Evolutionary conservation across 768 basidiomycete genomes (phyloP), one percentile per base, ranked within the genome.

Genomic region (Serpula lacrymans): DNA sequence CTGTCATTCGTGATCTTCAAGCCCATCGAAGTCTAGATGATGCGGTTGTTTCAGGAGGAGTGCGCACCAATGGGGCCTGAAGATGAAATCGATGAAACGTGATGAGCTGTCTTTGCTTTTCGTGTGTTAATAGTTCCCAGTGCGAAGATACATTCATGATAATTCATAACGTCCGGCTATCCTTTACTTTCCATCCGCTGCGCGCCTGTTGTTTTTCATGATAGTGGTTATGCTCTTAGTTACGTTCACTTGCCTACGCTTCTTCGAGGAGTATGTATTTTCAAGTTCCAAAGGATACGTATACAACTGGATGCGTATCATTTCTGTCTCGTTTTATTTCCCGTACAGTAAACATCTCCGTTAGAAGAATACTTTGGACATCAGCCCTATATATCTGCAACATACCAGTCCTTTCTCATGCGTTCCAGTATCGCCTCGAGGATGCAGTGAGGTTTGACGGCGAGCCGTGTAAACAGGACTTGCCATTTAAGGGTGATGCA

Each of bases 1-100:
- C 81, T 34, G 91, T 95, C 21, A 67, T 94, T 49, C 84, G 84
- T 26, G 92, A 95, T 63, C 69, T 92, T 42, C 89, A 92, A 65
- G 83, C 84, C 12, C 90, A 92, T 58, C 73, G 85, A 58, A 89
- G 87, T 67, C 70, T 90, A 49, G 88, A 90, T 33, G 82, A 84
- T 46, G 54, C 62, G 41, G 34, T 60, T 16, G 60, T 58, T 18
- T 45, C 56, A 27, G 62, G 62, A 45, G 37, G 42, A 20, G 41
- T 50, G 20, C 62, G 58, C 34, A 21, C 58, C 37, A 62, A 62
- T 22, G 60, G 60, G 42, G 54, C 50, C 32, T 62, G n/a, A n/a
- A n/a, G n/a, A n/a, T n/a, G n/a, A n/a, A 47, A 47, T 27, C 6
- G 28, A 32, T 37, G 30, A n/a, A n/a, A n/a, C n/a, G 45, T 41